A percentile compares a stretch with the other conserved stretches of the same genome.
These are phyloP conservation scores for Hypoxylon lienhwacheense DNA, from an alignment of 495 filamentous ascomycete species.

Conservation along the genomic window DNA sequence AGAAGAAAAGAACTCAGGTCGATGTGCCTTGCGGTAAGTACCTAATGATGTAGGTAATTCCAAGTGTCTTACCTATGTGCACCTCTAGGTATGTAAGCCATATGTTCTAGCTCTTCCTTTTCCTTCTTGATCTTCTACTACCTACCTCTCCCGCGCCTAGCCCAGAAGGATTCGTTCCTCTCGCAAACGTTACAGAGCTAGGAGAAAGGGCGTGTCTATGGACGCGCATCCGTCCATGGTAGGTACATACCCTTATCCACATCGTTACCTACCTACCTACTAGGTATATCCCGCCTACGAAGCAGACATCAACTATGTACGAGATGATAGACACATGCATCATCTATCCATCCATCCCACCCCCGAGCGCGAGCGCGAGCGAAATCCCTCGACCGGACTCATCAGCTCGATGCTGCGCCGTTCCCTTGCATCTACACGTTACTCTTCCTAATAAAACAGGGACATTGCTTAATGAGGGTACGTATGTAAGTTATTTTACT, in stretches of 20 bases:
- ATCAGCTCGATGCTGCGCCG: slow-evolving; percentile 18
- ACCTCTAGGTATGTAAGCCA: slow-evolving; percentile 14
- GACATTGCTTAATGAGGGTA: too few relatives aligned
- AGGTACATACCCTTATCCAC: too few relatives aligned
- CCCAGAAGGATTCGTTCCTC: slow-evolving; percentile 19
- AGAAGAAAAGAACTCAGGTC: too few relatives aligned
- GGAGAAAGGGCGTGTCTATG: slow-evolving; percentile 1
- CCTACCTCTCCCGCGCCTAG: neutral
- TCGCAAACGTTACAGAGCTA: neutral
- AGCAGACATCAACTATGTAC: too few relatives aligned
- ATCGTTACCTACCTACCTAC: too few relatives aligned
- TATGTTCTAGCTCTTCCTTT: neutral
- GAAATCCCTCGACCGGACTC: slow-evolving; percentile 21
- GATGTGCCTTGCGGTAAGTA: too few relatives aligned
- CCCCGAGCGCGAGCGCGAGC: slow-evolving; percentile 3
- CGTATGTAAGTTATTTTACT: too few relatives aligned
- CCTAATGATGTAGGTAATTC: neutral
- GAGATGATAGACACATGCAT: too few relatives aligned
- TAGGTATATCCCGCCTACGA: too few relatives aligned
- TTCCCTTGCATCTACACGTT: slow-evolving; percentile 24
- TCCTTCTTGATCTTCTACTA: neutral
- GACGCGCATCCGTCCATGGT: too few relatives aligned
- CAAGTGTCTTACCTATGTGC: slow-evolving; percentile 2
- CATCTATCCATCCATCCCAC: too few relatives aligned
- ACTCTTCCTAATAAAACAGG: too few relatives aligned